Evolutionary conservation across 1,284 basidiomycete species (phyloP).

Genomic region (Ustilago loliicola): DNA sequence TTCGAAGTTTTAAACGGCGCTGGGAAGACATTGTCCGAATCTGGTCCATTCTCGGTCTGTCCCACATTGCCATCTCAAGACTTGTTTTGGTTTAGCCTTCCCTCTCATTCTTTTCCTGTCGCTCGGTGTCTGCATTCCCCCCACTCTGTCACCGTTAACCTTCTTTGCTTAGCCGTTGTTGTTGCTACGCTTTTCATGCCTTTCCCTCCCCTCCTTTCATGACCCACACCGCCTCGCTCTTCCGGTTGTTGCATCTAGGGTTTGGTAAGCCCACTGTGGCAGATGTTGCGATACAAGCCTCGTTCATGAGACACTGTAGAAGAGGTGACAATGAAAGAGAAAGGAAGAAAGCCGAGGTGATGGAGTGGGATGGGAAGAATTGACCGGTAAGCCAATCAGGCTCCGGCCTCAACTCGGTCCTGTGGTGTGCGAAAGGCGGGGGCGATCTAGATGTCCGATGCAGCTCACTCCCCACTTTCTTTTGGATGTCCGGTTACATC

Average conservation of each 20-base stretch:
- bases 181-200: conserved; percentile 3
- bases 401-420: conserved; percentile 6
- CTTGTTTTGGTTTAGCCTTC: conserved; percentile 4
- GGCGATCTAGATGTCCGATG: conserved; percentile 5
- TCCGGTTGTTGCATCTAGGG: not conserved
- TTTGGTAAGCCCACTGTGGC: not conserved
- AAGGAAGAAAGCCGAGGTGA: not conserved
- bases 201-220: not conserved
- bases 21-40: conserved; percentile 10
- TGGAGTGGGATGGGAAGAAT: not conserved
- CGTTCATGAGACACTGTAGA: not conserved
- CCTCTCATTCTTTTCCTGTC: not conserved
- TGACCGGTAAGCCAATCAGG: conserved; percentile 8
- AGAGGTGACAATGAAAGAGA: not conserved
- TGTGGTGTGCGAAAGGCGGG: not conserved
- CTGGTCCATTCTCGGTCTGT: conserved; percentile 20
- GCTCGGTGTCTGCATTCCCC: not conserved
- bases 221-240: not conserved
- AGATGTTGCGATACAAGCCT: not conserved
- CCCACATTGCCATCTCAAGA: conserved; percentile 4
- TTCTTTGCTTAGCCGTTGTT: not conserved
- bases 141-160: not conserved
- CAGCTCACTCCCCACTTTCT: not conserved
- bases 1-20: conserved; percentile 16
- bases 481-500: not conserved